Evolutionary conservation across 2,329 filamentous ascomycete genomes (phyloP).

Genomic region (Podosphaera fusca): DNA sequence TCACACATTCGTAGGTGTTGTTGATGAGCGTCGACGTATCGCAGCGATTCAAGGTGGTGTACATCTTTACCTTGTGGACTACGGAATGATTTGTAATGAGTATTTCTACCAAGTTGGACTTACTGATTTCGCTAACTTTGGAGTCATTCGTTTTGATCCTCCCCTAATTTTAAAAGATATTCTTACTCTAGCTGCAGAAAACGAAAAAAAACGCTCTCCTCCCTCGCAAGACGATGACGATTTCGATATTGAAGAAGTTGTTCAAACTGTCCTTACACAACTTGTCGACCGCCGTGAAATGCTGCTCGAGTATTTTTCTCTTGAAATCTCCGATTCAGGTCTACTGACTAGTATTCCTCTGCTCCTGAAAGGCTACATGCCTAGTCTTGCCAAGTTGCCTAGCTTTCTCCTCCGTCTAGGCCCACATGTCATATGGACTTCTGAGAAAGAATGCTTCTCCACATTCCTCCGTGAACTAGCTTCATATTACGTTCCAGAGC

Average conservation of each 20-base stretch:
- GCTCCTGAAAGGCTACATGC: slow-evolving; percentile 71
- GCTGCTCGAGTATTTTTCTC: slow-evolving; percentile 76
- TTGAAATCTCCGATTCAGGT: slow-evolving; percentile 59
- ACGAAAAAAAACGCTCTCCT: slow-evolving; percentile 32
- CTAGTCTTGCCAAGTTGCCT: slow-evolving; percentile 66
- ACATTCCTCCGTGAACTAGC: slow-evolving; percentile 72
- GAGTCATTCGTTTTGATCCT: slow-evolving; percentile 56
- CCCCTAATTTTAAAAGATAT: slow-evolving; percentile 49
- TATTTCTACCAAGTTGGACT: slow-evolving; percentile 92
- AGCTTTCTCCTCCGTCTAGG: slow-evolving; percentile 72
- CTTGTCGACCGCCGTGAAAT: slow-evolving; percentile 61
- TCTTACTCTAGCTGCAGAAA: slow-evolving; percentile 47
- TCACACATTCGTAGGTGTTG: slow-evolving; percentile 82
- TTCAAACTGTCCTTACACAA: slow-evolving; percentile 40
- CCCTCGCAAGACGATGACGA: slow-evolving; percentile 18
- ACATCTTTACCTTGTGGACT: slow-evolving; percentile 80
- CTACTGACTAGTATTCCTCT: slow-evolving; percentile 62
- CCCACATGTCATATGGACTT: slow-evolving; percentile 66
- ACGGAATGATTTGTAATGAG: slow-evolving; percentile 65
- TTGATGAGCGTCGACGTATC: slow-evolving; percentile 67
- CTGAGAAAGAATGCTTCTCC: slow-evolving; percentile 69
- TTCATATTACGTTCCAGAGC: slow-evolving; percentile 74
- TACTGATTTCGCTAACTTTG: slow-evolving; percentile 91
- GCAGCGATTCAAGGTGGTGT: slow-evolving; percentile 87
- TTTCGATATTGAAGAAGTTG: slow-evolving; percentile 43